Percentiles rank a stretch among this genome's conserved stretches.
These are phyloP conservation scores for Geosiphon pyriformis DNA, from an alignment of 192 early-diverging fungal species.

Conservation along the genomic window DNA sequence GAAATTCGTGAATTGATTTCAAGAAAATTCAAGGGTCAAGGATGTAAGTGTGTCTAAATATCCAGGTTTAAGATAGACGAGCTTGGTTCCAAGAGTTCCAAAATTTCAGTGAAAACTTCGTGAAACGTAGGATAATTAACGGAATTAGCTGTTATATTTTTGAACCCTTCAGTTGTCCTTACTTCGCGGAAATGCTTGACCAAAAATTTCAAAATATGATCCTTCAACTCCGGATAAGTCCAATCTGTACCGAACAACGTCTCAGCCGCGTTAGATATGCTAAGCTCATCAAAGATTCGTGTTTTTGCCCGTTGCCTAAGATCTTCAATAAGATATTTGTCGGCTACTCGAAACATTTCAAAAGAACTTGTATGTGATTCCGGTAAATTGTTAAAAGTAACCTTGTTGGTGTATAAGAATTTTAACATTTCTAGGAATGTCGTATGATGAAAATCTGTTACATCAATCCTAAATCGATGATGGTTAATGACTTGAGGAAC, in stretches of 20 bases:
- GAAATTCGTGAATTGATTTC: too few relatives aligned
- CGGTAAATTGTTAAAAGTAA: not conserved
- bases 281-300: constrained; percentile 2
- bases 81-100: not conserved
- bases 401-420: constrained; percentile 17
- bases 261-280: not conserved
- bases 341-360: constrained; percentile 1
- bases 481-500: too few relatives aligned
- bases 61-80: not conserved
- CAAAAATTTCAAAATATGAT: constrained; percentile 1
- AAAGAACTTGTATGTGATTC: not conserved
- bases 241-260: constrained; percentile 4
- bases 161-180: not conserved
- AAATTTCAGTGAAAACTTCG: not conserved
- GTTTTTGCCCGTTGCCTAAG: constrained; percentile 5
- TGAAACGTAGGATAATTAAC: not conserved
- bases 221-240: constrained; percentile 6
- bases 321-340: constrained; percentile 6
- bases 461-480: constrained; percentile 6
- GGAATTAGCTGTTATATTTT: not conserved
- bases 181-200: not conserved
- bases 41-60: too few relatives aligned
- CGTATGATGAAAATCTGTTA: constrained; percentile 4
- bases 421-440: constrained; percentile 13
- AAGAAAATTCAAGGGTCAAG: too few relatives aligned